Evolutionary conservation across 768 basidiomycete genomes (phyloP).

Genomic region (Holtermannia corniformis): DNA sequence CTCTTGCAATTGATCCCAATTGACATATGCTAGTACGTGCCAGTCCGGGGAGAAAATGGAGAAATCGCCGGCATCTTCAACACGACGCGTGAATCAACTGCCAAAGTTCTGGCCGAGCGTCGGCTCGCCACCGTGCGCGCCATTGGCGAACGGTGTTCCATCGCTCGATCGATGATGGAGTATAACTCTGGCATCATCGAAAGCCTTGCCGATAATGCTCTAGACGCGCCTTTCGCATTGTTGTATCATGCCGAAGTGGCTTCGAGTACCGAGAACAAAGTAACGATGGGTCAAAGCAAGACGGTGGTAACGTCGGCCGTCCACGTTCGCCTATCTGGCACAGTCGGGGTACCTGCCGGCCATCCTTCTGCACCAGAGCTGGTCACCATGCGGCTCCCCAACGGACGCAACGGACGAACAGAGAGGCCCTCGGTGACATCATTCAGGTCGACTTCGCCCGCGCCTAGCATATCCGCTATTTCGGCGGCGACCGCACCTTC

Average conservation of each 20-base stretch:
- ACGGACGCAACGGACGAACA: not conserved
- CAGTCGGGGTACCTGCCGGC: constrained; percentile 26
- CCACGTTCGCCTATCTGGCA: constrained; percentile 21
- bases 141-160: constrained; percentile 31
- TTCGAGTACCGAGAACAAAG: not conserved
- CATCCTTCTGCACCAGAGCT: constrained; percentile 20
- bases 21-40: constrained; percentile 25
- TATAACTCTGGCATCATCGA: constrained; percentile 32
- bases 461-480: constrained; percentile 22
- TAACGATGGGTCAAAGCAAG: not conserved
- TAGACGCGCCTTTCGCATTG: constrained; percentile 33
- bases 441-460: not conserved
- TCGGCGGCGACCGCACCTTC: constrained; percentile 2
- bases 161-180: constrained; percentile 30
- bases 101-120: constrained; percentile 33
- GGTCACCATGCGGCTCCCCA: constrained; percentile 4
- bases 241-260: constrained; percentile 32
- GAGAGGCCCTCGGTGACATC: not conserved
- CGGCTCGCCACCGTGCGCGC: constrained; percentile 28
- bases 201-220: constrained; percentile 21
- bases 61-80: constrained; percentile 35
- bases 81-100: constrained; percentile 32
- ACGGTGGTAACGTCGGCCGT: not conserved
- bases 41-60: constrained; percentile 28
- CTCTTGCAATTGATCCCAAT: too few species aligned